Conservation (phyloP, 257 asterid species). For the Coffea eugenioides region DNA sequence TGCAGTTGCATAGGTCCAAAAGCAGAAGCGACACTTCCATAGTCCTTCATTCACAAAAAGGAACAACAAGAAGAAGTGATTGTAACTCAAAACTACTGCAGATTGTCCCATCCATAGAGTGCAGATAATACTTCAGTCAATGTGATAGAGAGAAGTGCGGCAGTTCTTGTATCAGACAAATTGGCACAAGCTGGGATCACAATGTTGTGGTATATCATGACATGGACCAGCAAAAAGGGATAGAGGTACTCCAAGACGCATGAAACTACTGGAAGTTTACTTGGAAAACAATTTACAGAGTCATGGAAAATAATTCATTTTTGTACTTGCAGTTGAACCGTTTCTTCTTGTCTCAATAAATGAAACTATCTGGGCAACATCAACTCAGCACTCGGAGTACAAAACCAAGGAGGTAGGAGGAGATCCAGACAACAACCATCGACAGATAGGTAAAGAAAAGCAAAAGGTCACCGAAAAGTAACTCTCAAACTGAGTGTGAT, state of each 20-base stretch:
- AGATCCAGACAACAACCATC: not conserved
- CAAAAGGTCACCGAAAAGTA: not conserved
- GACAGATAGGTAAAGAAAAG: not conserved
- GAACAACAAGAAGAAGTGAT: conserved; percentile 31
- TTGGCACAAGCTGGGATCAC: not conserved
- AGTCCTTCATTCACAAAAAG: conserved; percentile 63
- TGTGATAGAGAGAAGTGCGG: not conserved
- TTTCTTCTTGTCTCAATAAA: not conserved
- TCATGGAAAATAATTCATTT: not conserved
- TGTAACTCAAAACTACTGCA: conserved; percentile 37
- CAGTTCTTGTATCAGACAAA: not conserved
- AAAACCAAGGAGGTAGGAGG: not conserved
- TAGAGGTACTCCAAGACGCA: not conserved
- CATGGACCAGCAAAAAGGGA: not conserved
- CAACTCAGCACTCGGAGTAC: not conserved
- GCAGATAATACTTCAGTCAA: not conserved
- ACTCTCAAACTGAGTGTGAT: not conserved
- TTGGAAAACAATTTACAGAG: not conserved
- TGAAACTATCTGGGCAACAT: not conserved
- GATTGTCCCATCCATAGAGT: conserved; percentile 21
- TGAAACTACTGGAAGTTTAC: not conserved
- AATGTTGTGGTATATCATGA: not conserved
- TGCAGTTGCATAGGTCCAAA: conserved; percentile 68
- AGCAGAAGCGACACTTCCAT: conserved; percentile 94
- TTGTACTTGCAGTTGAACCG: not conserved